Evolutionary conservation across 495 filamentous ascomycete genomes (phyloP).

Genomic region (Aspergillus haitiensis): DNA sequence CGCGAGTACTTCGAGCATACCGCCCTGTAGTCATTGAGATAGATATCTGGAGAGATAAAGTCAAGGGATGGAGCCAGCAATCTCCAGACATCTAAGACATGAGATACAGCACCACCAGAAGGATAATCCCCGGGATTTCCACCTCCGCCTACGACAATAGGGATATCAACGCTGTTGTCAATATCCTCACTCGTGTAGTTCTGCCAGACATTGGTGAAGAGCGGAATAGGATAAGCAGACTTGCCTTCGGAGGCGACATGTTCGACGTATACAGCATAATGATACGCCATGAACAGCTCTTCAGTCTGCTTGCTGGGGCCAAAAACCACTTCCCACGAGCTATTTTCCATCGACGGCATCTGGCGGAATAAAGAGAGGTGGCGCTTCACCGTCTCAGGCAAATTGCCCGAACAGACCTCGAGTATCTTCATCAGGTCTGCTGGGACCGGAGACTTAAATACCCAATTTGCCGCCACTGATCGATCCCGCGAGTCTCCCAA

Average conservation of each 20-base stretch:
- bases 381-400: constrained; percentile 32
- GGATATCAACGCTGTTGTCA: constrained; percentile 28
- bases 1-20: constrained; percentile 46
- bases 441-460: constrained; percentile 38
- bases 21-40: constrained; percentile 45
- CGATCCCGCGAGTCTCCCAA: constrained; percentile 49
- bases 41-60: constrained; percentile 52
- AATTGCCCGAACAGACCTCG: constrained; percentile 29
- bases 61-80: constrained; percentile 45
- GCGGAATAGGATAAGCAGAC: constrained; percentile 41
- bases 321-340: constrained; percentile 43
- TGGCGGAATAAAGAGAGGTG: constrained; percentile 28
- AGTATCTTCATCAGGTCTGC: constrained; percentile 34
- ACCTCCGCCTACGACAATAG: constrained; percentile 46
- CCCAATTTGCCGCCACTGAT: constrained; percentile 34
- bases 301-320: constrained; percentile 41
- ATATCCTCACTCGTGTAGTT: constrained; percentile 35
- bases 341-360: neutral
- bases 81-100: constrained; percentile 51
- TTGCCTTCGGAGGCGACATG: constrained; percentile 46
- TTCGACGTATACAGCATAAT: constrained; percentile 46
- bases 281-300: constrained; percentile 54
- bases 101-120: constrained; percentile 42
- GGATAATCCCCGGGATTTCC: constrained; percentile 48
- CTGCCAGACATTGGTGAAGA: constrained; percentile 53